These are phyloP conservation scores for Cordyceps pruinosa DNA, from an alignment of 2,329 filamentous ascomycete species.

Conservation along the genomic window DNA sequence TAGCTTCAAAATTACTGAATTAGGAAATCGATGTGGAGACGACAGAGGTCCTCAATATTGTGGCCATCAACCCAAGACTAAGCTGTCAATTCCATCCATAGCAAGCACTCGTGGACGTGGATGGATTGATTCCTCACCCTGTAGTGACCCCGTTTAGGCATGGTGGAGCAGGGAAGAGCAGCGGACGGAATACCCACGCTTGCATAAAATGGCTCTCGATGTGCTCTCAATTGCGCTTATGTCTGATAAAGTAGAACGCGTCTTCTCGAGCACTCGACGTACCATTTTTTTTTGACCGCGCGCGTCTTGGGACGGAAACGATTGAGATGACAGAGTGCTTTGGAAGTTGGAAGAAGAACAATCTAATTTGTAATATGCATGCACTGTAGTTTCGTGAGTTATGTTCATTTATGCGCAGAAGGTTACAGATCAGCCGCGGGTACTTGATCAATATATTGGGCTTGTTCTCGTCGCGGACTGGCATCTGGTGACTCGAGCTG, in stretches of 20 bases:
- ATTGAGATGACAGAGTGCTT: constrained; percentile 14
- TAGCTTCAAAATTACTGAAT: neutral
- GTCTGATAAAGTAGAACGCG: neutral
- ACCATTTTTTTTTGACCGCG: constrained; percentile 9
- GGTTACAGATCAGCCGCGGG: no score
- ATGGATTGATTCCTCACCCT: neutral
- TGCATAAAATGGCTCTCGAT: neutral
- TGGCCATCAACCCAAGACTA: neutral
- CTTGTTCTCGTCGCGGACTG: no score
- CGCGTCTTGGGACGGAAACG: constrained; percentile 7
- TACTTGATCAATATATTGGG: no score
- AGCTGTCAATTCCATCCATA: neutral
- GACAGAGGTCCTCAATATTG: neutral
- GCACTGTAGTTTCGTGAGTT: neutral
- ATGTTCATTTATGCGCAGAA: neutral
- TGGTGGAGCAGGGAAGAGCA: neutral
- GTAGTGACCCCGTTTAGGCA: no score
- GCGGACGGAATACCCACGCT: neutral
- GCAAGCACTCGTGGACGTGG: neutral
- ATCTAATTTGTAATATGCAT: neutral
- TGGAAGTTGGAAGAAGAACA: constrained; percentile 8
- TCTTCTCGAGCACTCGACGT: neutral
- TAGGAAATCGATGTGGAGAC: neutral
- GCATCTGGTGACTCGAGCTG: no score
- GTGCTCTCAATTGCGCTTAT: neutral